These are phyloP conservation scores for Pseudoscleropodium purum DNA, from an alignment of 225 moss, liverwort and hornwort species.

Conservation along the genomic window DNA sequence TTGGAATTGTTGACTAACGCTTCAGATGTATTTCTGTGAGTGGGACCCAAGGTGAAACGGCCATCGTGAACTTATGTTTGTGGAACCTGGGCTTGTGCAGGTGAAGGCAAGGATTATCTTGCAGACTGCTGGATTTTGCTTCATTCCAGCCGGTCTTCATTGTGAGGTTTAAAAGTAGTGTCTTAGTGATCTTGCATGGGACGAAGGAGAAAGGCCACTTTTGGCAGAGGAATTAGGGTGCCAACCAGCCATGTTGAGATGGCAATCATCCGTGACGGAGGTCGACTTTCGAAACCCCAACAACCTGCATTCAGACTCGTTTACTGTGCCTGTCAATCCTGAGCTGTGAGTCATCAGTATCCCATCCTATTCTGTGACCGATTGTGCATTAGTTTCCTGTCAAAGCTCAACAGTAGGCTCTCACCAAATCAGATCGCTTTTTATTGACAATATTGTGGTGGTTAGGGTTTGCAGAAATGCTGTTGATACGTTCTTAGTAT, in stretches of 20 bases:
- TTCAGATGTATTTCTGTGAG: not conserved
- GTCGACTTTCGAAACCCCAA: slow-evolving; percentile 25
- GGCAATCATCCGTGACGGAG: slow-evolving; percentile 39
- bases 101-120: not conserved
- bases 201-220: not conserved
- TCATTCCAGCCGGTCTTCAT: not conserved
- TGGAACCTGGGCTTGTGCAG: slow-evolving; percentile 1
- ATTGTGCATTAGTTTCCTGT: not conserved
- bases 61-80: not conserved
- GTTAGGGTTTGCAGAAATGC: not conserved
- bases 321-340: slow-evolving; percentile 31
- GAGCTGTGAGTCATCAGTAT: slow-evolving; percentile 27
- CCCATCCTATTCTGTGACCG: not conserved
- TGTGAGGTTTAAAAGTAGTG: not conserved
- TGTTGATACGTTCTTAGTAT: not conserved
- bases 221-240: not conserved
- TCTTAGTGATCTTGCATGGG: not conserved
- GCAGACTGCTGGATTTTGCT: not conserved
- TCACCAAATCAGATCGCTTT: not conserved
- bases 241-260: slow-evolving; percentile 38
- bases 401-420: not conserved
- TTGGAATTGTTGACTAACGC: not conserved
- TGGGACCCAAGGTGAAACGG: not conserved
- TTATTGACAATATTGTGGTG: not conserved
- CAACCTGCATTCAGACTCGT: slow-evolving; percentile 30